Base-by-base conservation (phyloP, 2,329 filamentous ascomycete species). In the Uncinocarpus reesii region DNA sequence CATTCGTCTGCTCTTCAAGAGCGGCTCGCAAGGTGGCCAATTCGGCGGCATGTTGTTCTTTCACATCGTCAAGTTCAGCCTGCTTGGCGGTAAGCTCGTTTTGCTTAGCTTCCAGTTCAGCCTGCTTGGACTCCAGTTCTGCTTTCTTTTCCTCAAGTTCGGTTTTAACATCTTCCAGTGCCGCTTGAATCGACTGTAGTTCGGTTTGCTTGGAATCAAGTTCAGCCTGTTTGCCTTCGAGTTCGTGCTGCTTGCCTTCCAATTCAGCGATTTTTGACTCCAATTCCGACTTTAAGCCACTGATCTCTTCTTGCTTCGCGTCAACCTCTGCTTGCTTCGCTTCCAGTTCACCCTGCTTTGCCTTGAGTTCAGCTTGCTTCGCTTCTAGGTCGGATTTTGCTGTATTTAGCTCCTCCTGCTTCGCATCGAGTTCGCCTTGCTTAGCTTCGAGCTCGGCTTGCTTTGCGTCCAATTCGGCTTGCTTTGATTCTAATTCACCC, bases 21-120 rank as follows among this genome's bases (percentile, higher is more conserved):
- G 53, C 43, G 26, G 49, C 42, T 21, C 50, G 49, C 16, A 57
- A 37, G 2, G 46, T 37, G 3, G 43, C 45, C 15, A 57, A n/a
- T 47, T 58, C 56, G n/a, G 51, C 47, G 7, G 45, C 54, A 45
- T 61, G 56, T 24, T 59, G 58, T 42, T 59, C 50, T 42, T 55
- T 58, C 21, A 57, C 56, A 21, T 61, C 59, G 32, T 64, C 60
- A 26, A 67, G 49, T 37, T 67, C 65, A 16, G 59, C 57, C 31
- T 62, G 56, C 37, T 53, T 55, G 20, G 46, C 34, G 20, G 53
- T 50, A 11, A 61, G 49, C 21, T 56, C 57, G 2, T 43, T 41
- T 40, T 57, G 51, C 36, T 57, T 53, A 7, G 42, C 47, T 20
- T 52, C 49, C 35, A 56, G 49, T 24, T 55, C 52, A n/a, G 38